Evolutionary conservation across 1,284 basidiomycete genomes (phyloP), one percentile per base, ranked within the genome.

Genomic region (Omphalotus olearius): DNA sequence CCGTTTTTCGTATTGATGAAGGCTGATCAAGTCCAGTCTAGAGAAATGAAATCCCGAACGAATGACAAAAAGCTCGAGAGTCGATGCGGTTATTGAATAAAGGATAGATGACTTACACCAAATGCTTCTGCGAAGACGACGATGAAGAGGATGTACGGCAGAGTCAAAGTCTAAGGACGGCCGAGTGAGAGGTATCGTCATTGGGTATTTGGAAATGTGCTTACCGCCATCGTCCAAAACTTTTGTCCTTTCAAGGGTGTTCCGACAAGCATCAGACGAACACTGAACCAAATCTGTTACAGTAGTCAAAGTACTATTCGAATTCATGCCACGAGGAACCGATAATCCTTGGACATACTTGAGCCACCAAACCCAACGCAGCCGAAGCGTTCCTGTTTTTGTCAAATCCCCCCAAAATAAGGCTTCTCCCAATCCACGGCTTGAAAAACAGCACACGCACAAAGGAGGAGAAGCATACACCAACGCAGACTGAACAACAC

Each of bases 391-490:
- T 60, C 35, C 63, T 64, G 14, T 44, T 43, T 11, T 4, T 6
- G n/a, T 37, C 25, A 9, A n/a, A 36, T 11, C 17, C 20, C 26
- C 2, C 14, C 14, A 10, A 10, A 14, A 9, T 28, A 20, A 28
- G n/a, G 13, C 3, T 17, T 23, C 23, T 23, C 23, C 23, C 23
- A 23, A 23, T 23, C 23, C 9, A 20, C n/a, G n/a, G n/a, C n/a
- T n/a, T n/a, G n/a, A n/a, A 16, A 49, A 41, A 17, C 23, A 33
- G 16, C 17, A 28, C n/a, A 62, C 66, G 42, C 49, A 69, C 68
- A 68, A 51, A 1, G 61, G 57, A 14, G 68, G 66, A 11, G 66
- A 64, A 10, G 65, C 60, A 52, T 69, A 69, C 13, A 69, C 62
- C 38, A 64, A 51, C 1, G 60, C 57, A 5, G 65, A 64, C 44